These are phyloP conservation scores for Henckelia pumila DNA, from an alignment of 257 asterid species.

Conservation along the genomic window DNA sequence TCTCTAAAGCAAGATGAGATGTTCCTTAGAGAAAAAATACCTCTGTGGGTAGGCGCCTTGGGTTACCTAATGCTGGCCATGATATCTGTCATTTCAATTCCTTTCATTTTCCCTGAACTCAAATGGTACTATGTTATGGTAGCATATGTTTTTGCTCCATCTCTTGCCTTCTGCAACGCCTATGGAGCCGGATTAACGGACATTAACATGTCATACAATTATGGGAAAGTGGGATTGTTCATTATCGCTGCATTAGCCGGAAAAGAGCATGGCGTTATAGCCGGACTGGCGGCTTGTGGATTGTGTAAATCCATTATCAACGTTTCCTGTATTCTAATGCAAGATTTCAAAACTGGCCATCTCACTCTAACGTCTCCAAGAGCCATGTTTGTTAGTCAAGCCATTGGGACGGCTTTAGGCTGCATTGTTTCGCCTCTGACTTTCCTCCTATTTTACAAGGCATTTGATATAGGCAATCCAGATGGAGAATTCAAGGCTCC, in stretches of 20 bases:
- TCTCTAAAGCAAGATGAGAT: constrained; percentile 36
- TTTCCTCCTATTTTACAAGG: constrained; percentile 65
- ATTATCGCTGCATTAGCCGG: constrained; percentile 71
- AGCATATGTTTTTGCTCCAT: constrained; percentile 60
- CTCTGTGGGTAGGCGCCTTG: constrained; percentile 46
- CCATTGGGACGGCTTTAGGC: constrained; percentile 64
- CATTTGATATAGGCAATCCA: constrained; percentile 82
- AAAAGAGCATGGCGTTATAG: constrained; percentile 68
- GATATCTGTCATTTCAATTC: constrained; percentile 47
- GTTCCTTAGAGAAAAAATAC: constrained; percentile 54
- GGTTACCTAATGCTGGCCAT: constrained; percentile 50
- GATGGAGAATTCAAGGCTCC: constrained; percentile 84
- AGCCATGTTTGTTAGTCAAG: constrained; percentile 70
- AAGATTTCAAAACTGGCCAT: constrained; percentile 73
- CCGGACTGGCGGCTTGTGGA: constrained; percentile 72
- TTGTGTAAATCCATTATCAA: constrained; percentile 56
- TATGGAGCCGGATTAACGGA: constrained; percentile 84
- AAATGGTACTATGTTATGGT: constrained; percentile 68
- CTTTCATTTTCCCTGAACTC: constrained; percentile 58
- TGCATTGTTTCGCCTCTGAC: constrained; percentile 59
- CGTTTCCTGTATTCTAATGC: constrained; percentile 63
- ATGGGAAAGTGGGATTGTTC: constrained; percentile 75
- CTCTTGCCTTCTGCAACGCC: constrained; percentile 75
- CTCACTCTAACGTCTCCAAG: constrained; percentile 61
- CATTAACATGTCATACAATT: constrained; percentile 73